Percentiles rank a stretch among this genome's conserved stretches.
These are phyloP conservation scores for Pulveroboletus sp. DNA, from an alignment of 768 basidiomycete species.

Conservation along the genomic window DNA sequence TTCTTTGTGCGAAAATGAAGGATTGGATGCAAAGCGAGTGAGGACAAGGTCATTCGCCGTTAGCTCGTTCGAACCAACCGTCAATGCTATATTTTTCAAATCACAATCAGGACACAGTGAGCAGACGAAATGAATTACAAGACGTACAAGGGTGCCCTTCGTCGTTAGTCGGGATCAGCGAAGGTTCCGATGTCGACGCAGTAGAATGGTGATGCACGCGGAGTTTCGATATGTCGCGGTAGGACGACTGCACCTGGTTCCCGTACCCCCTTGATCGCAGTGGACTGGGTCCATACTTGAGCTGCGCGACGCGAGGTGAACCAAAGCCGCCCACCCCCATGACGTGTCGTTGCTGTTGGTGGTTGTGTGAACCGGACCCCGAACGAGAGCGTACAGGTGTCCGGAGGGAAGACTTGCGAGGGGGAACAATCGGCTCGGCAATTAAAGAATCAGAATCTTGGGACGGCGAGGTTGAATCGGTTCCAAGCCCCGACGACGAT, in stretches of 20 bases:
- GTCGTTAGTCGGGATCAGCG: slow-evolving; percentile 53
- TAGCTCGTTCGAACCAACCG: slow-evolving; percentile 48
- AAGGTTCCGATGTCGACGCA: slow-evolving; percentile 82
- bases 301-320: slow-evolving; percentile 32
- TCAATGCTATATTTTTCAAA: slow-evolving; percentile 14
- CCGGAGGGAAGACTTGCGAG: slow-evolving; percentile 29
- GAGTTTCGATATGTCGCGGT: slow-evolving; percentile 41
- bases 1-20: slow-evolving; percentile 38
- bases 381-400: slow-evolving; percentile 30
- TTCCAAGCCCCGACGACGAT: slow-evolving; percentile 18
- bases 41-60: slow-evolving; percentile 47
- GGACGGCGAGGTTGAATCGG: slow-evolving; percentile 40
- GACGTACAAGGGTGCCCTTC: slow-evolving; percentile 47
- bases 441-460: slow-evolving; percentile 46
- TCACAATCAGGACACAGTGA: slow-evolving; percentile 11
- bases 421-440: slow-evolving; percentile 28
- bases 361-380: slow-evolving; percentile 22
- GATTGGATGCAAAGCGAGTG: slow-evolving; percentile 40
- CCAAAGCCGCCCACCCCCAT: slow-evolving; percentile 16
- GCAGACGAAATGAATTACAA: slow-evolving; percentile 8
- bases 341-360: slow-evolving; percentile 17
- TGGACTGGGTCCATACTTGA: slow-evolving; percentile 39
- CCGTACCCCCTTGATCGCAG: slow-evolving; percentile 40
- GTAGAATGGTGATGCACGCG: slow-evolving; percentile 65
- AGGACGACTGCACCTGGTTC: slow-evolving; percentile 33